Evolutionary conservation across 768 basidiomycete genomes (phyloP).

Genomic region (Hericium coralloides): DNA sequence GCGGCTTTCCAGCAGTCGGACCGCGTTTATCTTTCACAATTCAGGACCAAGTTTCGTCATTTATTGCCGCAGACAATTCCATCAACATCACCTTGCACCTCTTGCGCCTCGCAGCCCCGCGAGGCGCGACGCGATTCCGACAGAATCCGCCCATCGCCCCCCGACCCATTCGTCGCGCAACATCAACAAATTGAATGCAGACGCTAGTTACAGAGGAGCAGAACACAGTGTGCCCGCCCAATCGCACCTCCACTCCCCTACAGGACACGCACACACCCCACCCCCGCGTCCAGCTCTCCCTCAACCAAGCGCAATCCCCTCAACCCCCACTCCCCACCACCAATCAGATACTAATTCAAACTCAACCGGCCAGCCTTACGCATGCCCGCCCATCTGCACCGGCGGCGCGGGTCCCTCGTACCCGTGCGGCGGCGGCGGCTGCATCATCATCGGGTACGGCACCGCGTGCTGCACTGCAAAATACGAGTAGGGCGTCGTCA

Average conservation of each 20-base stretch:
- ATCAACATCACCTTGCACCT: not conserved
- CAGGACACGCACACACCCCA: not conserved
- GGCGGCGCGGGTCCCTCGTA: constrained; percentile 68
- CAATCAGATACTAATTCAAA: not conserved
- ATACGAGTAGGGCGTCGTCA: constrained; percentile 15
- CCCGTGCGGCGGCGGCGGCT: constrained; percentile 64
- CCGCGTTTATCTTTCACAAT: too few relatives aligned
- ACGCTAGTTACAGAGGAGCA: not conserved
- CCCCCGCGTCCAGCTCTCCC: not conserved
- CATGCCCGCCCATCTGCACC: constrained; percentile 71
- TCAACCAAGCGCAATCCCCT: too few relatives aligned
- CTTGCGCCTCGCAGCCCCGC: not conserved
- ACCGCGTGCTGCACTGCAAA: constrained; percentile 72
- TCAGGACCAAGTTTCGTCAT: not conserved
- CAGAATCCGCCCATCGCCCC: not conserved
- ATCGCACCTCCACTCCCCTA: not conserved
- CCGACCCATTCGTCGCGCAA: not conserved
- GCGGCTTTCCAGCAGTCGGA: too few relatives aligned
- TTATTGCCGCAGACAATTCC: not conserved
- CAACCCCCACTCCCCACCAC: not conserved
- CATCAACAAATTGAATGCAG: not conserved
- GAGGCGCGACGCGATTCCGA: not conserved
- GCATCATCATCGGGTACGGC: constrained; percentile 92
- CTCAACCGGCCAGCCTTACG: constrained; percentile 26
- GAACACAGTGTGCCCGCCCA: not conserved